Conservation (phyloP, 257 asterid genomes). For the Pogostemon cablin region DNA sequence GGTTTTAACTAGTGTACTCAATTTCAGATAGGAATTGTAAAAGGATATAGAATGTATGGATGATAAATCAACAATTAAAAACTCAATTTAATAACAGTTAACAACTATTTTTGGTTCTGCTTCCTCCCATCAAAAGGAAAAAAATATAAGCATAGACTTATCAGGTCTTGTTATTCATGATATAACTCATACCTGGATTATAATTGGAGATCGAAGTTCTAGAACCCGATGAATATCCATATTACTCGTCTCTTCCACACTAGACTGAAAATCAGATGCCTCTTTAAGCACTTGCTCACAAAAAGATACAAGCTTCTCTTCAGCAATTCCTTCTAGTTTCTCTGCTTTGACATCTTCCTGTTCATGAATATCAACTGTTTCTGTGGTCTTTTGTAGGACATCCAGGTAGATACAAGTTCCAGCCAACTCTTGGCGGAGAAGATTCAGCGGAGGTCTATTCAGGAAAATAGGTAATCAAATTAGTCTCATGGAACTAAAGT, state of each 20-base stretch:
- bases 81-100: neutral
- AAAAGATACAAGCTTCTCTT: conserved; percentile 82
- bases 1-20: too few relatives aligned
- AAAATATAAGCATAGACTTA: neutral
- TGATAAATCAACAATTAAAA: too few relatives aligned
- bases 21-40: too few relatives aligned
- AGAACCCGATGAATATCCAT: conserved; percentile 92
- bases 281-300: conserved; percentile 91
- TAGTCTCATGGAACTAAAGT: conserved; percentile 15
- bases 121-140: conserved; percentile 7
- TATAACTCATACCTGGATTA: conserved; percentile 69
- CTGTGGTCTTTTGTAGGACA: conserved; percentile 85
- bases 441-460: conserved; percentile 89
- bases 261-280: conserved; percentile 92
- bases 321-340: conserved; percentile 76
- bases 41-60: too few relatives aligned
- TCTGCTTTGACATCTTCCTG: conserved; percentile 58
- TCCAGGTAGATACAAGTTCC: conserved; percentile 92
- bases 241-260: conserved; percentile 71
- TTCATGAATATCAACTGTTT: conserved; percentile 37
- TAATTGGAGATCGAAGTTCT: conserved; percentile 90
- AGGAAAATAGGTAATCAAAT: conserved; percentile 31
- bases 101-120: neutral
- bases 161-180: neutral
- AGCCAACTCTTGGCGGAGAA: conserved; percentile 97